These are phyloP conservation scores for Coniophora puteana DNA, from an alignment of 1,284 basidiomycete species.

Conservation along the genomic window DNA sequence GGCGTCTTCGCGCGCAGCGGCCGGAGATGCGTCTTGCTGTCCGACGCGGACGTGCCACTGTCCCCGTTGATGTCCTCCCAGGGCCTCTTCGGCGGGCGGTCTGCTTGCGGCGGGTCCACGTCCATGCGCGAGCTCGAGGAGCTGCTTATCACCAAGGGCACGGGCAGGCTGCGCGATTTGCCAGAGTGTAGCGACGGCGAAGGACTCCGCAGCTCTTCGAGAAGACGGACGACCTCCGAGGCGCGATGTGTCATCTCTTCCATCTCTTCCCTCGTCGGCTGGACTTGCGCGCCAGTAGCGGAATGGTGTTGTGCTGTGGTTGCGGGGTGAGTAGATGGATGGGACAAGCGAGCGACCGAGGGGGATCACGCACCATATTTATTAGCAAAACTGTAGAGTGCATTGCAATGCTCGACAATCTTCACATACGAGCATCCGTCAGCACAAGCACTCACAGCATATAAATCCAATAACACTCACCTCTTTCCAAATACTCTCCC, in stretches of 20 bases:
- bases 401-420: slow-evolving; percentile 59
- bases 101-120: slow-evolving; percentile 18
- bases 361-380: slow-evolving; percentile 49
- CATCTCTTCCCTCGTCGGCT: slow-evolving; percentile 53
- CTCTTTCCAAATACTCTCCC: slow-evolving; percentile 23
- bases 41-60: slow-evolving; percentile 12
- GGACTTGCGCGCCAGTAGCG: slow-evolving; percentile 39
- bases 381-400: slow-evolving; percentile 58
- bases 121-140: slow-evolving; percentile 19
- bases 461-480: slow-evolving; percentile 20
- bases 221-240: slow-evolving; percentile 55
- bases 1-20: slow-evolving; percentile 1
- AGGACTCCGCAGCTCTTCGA: slow-evolving; percentile 55
- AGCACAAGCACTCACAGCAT: slow-evolving; percentile 31
- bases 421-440: slow-evolving; percentile 26
- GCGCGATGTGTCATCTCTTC: slow-evolving; percentile 66
- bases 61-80: slow-evolving; percentile 59
- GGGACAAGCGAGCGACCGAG: not conserved
- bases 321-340: slow-evolving; percentile 1
- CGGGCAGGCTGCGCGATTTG: too few relatives aligned
- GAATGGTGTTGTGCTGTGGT: slow-evolving; percentile 42
- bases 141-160: too few relatives aligned
- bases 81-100: slow-evolving; percentile 64
- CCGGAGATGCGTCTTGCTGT: slow-evolving; percentile 9
- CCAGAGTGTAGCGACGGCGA: slow-evolving; percentile 11